Conservation (phyloP, 1,139 yeast genomes). For the Saccharomyces uvarum region DNA sequence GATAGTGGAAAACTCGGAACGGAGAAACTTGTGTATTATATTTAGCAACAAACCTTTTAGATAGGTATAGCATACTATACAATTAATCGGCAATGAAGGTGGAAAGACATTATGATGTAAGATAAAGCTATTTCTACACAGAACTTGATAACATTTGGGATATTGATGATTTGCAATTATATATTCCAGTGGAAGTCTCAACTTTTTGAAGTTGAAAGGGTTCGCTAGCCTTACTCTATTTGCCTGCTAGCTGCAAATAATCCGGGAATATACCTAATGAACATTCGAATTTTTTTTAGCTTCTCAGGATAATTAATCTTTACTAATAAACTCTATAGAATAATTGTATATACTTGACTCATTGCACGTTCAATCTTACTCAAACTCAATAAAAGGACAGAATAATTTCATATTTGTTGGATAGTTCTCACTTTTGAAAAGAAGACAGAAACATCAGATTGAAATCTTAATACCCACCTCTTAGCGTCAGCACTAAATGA, state of each 20-base stretch:
- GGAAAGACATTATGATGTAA: neutral
- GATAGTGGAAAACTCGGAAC: neutral
- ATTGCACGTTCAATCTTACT: neutral
- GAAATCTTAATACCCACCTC: slow-evolving; percentile 54
- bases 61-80: neutral
- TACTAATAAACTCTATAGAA: neutral
- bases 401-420: neutral
- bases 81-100: neutral
- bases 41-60: neutral
- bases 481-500: slow-evolving; percentile 79
- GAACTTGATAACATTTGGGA: too few relatives aligned
- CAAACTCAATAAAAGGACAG: neutral
- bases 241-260: neutral
- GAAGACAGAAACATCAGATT: slow-evolving; percentile 1
- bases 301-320: neutral
- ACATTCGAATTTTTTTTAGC: neutral
- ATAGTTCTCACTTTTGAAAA: neutral
- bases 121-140: too few relatives aligned
- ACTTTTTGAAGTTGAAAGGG: neutral
- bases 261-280: neutral
- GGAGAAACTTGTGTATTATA: neutral
- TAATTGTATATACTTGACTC: neutral
- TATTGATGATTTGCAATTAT: neutral
- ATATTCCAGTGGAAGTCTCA: neutral
- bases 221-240: neutral